Base-by-base conservation (phyloP, 139 green algal genomes). In the Medakamo hakoo region DNA sequence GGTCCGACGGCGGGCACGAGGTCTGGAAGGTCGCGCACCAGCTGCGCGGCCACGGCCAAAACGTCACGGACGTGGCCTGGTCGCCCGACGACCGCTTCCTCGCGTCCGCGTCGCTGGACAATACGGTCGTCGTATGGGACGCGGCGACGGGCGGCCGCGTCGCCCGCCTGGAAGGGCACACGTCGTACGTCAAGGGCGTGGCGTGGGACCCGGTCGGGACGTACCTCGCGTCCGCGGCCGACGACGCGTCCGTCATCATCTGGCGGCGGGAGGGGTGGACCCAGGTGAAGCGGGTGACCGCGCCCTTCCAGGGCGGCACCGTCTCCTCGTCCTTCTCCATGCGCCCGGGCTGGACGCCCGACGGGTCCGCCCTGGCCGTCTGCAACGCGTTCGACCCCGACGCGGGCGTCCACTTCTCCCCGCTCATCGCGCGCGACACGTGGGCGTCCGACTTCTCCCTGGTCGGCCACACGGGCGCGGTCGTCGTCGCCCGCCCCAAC, bases 131-230 rank as follows among this genome's bases (percentile, higher is more conserved):
- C 28, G 58, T 92, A 1, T 93, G 85, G 85, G 66, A 84, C 55
- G 49, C 57, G 1, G 57, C 31, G 9, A 73, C 25, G 25, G 65
- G 68, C 19, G 31, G 28, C 3, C 62, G n/a, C 4, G 30, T 86
- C 27, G 58, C 48, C 22, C 63, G 63, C 4, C 71, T 91, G 9
- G 27, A 68, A 29, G 74, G 66, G 4, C 88, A 96, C 71, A 68
- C 61, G n/a, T 82, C 69, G 55, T 86, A 86, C 55, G 88, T 98
- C 28, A 97, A 98, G 68, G 92, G 92, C 27, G 75, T 98, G 20
- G 84, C 87, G 2, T 98, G 91, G 89, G 92, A 98, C 79, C 92
- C 92, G 0, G 78, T 96, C 16, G 84, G 84, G 40, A 78, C 67
- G 2, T 97, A 90, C 75, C 67, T 97, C 25, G 89, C 85, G 27